These are phyloP conservation scores for Venturia pyrina DNA, from an alignment of 2,329 filamentous ascomycete genomes.

Conservation along the genomic window DNA sequence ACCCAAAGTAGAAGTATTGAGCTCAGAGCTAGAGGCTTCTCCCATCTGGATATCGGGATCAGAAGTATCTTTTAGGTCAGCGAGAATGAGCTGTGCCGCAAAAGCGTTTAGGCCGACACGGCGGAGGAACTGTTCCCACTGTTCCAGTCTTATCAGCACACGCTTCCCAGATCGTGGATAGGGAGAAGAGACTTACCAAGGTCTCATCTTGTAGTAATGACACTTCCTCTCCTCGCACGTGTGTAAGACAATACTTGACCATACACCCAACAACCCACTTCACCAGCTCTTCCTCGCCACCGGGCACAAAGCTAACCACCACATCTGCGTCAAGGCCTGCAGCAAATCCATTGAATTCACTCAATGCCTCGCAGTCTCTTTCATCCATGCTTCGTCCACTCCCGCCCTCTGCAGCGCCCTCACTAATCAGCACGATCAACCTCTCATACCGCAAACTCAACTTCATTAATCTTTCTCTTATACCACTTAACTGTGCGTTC, in stretches of 20 bases:
- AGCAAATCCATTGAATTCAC: conserved; percentile 43
- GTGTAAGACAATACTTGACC: conserved; percentile 24
- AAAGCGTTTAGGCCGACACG: conserved; percentile 59
- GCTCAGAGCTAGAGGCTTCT: not conserved
- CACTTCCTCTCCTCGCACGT: conserved; percentile 17
- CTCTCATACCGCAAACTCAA: conserved; percentile 54
- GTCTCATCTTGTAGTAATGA: conserved; percentile 48
- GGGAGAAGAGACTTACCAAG: conserved; percentile 20
- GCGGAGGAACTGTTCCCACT: conserved; percentile 58
- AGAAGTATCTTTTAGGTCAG: conserved; percentile 29
- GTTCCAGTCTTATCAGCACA: not conserved
- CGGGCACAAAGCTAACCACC: conserved; percentile 27
- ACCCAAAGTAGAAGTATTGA: not conserved
- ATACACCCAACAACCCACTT: conserved; percentile 24
- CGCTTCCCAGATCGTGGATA: not conserved
- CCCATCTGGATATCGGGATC: not conserved
- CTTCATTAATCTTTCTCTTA: conserved; percentile 46
- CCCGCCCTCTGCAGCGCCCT: conserved; percentile 22
- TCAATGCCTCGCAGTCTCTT: conserved; percentile 36
- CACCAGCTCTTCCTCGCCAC: conserved; percentile 31
- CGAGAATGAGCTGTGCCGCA: conserved; percentile 56
- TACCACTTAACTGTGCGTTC: conserved; percentile 28
- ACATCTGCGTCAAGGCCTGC: conserved; percentile 29
- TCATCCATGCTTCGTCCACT: conserved; percentile 18
- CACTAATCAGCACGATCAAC: conserved; percentile 58